Conservation (phyloP, 345 rosid genomes). For the Brassica rapa region DNA sequence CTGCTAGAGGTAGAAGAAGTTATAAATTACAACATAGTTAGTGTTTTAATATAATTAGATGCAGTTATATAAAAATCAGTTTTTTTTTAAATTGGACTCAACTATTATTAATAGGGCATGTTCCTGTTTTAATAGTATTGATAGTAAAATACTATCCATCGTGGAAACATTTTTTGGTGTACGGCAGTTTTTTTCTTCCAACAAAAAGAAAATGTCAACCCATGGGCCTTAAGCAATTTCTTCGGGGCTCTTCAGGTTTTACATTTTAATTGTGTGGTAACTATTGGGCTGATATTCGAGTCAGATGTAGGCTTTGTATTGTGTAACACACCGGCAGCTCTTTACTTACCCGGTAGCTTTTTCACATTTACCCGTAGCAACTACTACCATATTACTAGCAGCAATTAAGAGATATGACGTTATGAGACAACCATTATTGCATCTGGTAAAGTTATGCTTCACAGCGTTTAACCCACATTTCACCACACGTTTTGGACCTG, state of each 20-base stretch:
- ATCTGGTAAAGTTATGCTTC: not conserved
- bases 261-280: not conserved
- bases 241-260: not conserved
- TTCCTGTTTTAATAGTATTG: too few species aligned
- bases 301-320: not conserved
- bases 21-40: too few species aligned
- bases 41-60: too few species aligned
- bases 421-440: not conserved
- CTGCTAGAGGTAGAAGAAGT: too few species aligned
- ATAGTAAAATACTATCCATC: not conserved
- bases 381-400: not conserved
- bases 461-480: not conserved
- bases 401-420: conserved; percentile 1
- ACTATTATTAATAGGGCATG: too few species aligned
- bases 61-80: too few species aligned
- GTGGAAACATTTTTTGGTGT: not conserved
- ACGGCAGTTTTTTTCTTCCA: not conserved
- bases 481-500: conserved; percentile 1
- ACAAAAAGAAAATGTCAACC: not conserved
- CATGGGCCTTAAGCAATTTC: not conserved
- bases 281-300: conserved; percentile 19
- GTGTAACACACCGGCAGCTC: not conserved
- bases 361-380: not conserved
- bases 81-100: too few species aligned
- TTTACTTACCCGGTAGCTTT: not conserved